phyloP scores from a whole-genome alignment of 2,329 filamentous ascomycete genomes.

The Fusarium palustre region DNA sequence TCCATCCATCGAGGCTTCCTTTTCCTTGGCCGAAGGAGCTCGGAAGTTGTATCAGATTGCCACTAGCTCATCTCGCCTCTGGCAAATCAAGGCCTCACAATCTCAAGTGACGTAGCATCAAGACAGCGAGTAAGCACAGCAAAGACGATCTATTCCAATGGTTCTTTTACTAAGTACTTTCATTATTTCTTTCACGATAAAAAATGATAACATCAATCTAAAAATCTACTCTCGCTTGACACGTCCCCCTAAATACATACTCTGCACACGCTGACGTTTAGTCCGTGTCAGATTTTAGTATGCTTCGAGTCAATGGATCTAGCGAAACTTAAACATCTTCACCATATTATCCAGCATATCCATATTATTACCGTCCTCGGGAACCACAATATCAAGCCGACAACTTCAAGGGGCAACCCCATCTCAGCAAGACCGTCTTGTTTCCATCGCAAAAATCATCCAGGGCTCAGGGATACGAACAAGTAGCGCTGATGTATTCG shows the following conservation, averaged over 20 bases:
- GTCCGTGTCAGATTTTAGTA: slow-evolving; percentile 30
- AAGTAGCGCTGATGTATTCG: slow-evolving; percentile 24
- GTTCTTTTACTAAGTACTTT: not conserved
- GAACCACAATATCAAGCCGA: slow-evolving; percentile 2
- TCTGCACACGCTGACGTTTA: not conserved
- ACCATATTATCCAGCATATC: slow-evolving; percentile 2
- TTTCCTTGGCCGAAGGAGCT: slow-evolving; percentile 30
- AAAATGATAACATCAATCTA: not conserved
- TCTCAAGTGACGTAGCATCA: slow-evolving; percentile 4
- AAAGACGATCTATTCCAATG: not conserved
- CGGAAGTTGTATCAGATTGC: slow-evolving; percentile 28
- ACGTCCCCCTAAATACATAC: slow-evolving; percentile 12
- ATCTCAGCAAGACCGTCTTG: slow-evolving; percentile 17
- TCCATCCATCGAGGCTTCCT: slow-evolving; percentile 23
- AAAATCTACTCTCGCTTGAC: slow-evolving; percentile 5
- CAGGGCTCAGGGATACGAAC: not conserved
- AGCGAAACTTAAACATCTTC: slow-evolving; percentile 4
- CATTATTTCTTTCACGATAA: not conserved
- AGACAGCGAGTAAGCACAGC: not conserved
- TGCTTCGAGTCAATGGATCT: not conserved
- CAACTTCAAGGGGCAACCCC: not conserved
- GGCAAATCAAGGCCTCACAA: slow-evolving; percentile 2
- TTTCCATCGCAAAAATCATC: slow-evolving; percentile 12
- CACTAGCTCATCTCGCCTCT: slow-evolving; percentile 22
- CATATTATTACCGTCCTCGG: slow-evolving; percentile 12